Conservation (phyloP, 495 filamentous ascomycete species). For the Daldinia grandis region DNA sequence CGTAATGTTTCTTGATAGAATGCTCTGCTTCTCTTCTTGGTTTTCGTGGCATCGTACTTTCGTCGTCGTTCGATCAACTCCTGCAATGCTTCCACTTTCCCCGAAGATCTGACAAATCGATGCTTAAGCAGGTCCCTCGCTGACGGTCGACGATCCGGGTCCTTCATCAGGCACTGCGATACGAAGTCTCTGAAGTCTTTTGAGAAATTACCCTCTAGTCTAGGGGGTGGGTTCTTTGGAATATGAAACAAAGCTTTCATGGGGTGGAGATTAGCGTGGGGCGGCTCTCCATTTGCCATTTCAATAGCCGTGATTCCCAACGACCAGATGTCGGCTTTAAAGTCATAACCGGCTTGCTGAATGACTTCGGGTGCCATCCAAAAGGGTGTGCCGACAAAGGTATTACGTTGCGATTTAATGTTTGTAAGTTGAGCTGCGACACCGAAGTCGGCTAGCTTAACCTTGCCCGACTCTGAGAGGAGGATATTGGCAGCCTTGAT, state of each 20-base stretch:
- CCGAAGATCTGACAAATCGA: slow-evolving; percentile 84
- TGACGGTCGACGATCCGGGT: slow-evolving; percentile 81
- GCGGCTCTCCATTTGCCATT: slow-evolving; percentile 90
- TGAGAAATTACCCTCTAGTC: slow-evolving; percentile 87
- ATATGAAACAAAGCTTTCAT: slow-evolving; percentile 99
- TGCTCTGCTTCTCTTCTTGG: slow-evolving; percentile 66
- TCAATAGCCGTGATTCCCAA: slow-evolving; percentile 96
- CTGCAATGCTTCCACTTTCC: slow-evolving; percentile 82
- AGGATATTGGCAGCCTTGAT: slow-evolving; percentile 97
- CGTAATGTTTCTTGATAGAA: slow-evolving; percentile 93
- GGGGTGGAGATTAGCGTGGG: slow-evolving; percentile 87
- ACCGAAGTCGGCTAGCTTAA: slow-evolving; percentile 97
- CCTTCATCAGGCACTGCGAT: slow-evolving; percentile 86
- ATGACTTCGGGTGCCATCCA: slow-evolving; percentile 99
- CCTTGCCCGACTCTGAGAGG: slow-evolving; percentile 84
- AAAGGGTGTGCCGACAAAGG: slow-evolving; percentile 98
- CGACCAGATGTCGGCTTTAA: slow-evolving; percentile 98
- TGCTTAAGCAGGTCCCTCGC: slow-evolving; percentile 92
- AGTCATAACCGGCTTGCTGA: slow-evolving; percentile 95
- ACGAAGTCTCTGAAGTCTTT: slow-evolving; percentile 95
- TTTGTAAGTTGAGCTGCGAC: slow-evolving; percentile 96
- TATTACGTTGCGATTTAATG: slow-evolving; percentile 97
- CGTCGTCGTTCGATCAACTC: slow-evolving; percentile 89
- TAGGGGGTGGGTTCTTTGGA: slow-evolving; percentile 87
- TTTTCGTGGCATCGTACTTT: slow-evolving; percentile 74